Percentiles rank a stretch among this genome's conserved stretches.
Conservation (phyloP, 257 asterid species). For the Nyctanthes arbortristis region DNA sequence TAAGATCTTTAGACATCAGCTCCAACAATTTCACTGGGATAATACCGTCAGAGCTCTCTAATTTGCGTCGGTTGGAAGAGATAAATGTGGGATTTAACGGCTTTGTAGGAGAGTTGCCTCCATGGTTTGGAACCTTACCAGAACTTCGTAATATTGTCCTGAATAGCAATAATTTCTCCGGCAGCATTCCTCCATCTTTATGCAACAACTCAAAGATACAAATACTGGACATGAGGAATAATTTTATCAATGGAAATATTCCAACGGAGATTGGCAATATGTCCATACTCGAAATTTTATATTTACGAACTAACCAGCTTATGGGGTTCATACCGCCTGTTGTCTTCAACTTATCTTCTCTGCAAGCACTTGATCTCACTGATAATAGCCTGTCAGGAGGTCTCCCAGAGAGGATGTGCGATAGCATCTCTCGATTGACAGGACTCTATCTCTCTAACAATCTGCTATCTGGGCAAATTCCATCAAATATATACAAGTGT, state of each 20-base stretch:
- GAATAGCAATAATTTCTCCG: constrained; percentile 38
- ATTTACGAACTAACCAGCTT: constrained; percentile 18
- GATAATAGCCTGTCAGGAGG: constrained; percentile 26
- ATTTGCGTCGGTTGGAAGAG: constrained; percentile 26
- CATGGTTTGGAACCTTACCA: constrained; percentile 40
- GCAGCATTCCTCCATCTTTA: constrained; percentile 41
- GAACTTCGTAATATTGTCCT: constrained; percentile 32
- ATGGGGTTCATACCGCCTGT: constrained; percentile 28
- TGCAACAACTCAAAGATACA: constrained; percentile 40
- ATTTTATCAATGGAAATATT: constrained; percentile 36
- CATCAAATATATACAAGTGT: constrained; percentile 36
- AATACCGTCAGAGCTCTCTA: constrained; percentile 42
- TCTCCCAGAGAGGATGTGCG: constrained; percentile 29
- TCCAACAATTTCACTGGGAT: constrained; percentile 37
- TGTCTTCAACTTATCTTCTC: constrained; percentile 28
- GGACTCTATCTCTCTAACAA: constrained; percentile 15
- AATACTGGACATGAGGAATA: constrained; percentile 28
- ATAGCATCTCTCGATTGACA: constrained; percentile 6
- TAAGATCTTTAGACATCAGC: constrained; percentile 22
- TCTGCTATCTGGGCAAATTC: constrained; percentile 35
- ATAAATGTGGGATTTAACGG: constrained; percentile 39
- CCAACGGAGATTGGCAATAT: constrained; percentile 31
- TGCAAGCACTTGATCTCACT: constrained; percentile 18
- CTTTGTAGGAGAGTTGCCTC: constrained; percentile 39
- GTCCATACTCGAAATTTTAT: constrained; percentile 12